Conservation (phyloP, 306 rosid genomes). For the Crataegus laevigata region DNA sequence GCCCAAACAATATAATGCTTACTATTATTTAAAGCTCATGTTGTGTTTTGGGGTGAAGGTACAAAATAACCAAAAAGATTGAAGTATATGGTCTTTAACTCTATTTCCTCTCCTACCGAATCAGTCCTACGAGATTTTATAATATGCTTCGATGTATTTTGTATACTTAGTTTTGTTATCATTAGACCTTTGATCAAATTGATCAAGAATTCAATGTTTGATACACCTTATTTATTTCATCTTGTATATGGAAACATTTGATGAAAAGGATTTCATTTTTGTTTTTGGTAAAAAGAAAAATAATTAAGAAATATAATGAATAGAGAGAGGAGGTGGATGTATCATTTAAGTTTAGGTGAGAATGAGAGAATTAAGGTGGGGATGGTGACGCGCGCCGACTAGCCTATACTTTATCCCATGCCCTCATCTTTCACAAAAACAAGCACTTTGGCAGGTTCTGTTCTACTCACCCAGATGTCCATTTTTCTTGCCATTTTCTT, state of each 20-base stretch:
- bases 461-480: slow-evolving; percentile 22
- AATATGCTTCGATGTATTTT: no score
- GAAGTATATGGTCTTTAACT: no score
- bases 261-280: not conserved
- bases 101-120: no score
- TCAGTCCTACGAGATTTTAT: no score
- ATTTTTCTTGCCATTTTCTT: slow-evolving; percentile 28
- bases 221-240: no score
- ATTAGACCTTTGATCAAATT: no score
- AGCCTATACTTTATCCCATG: slow-evolving; percentile 56
- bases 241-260: not conserved
- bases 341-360: not conserved
- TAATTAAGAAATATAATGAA: not conserved
- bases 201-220: no score
- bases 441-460: slow-evolving; percentile 30
- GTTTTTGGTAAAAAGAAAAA: not conserved
- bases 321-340: not conserved
- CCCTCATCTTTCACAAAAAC: slow-evolving; percentile 56
- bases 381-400: slow-evolving; percentile 57
- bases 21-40: not conserved
- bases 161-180: no score
- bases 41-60: not conserved
- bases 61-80: not conserved
- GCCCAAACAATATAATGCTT: not conserved
- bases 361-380: slow-evolving; percentile 22